Conservation (phyloP, 2,329 filamentous ascomycete species). For the Diaporthe vaccinii region DNA sequence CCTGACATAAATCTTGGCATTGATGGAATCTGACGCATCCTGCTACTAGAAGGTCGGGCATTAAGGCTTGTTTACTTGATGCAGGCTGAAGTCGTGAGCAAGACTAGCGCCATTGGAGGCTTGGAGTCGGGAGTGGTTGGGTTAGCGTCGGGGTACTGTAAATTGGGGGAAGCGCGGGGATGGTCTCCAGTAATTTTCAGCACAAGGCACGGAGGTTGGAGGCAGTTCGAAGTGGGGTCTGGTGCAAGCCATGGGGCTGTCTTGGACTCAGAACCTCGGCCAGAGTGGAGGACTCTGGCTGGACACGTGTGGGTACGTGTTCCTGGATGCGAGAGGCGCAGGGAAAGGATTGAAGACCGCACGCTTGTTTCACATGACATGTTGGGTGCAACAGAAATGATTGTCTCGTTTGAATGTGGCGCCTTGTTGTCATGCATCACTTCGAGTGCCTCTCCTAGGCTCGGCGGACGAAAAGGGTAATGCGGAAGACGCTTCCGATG, state of each 20-base stretch:
- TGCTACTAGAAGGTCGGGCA: no score
- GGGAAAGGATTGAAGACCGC: neutral
- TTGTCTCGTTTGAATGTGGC: neutral
- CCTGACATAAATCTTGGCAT: no score
- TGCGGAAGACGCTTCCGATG: slow-evolving; percentile 49
- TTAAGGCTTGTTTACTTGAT: no score
- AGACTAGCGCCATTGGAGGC: neutral
- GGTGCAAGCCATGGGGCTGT: neutral
- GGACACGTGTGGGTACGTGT: neutral
- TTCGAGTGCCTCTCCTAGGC: neutral
- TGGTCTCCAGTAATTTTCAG: neutral
- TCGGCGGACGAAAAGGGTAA: slow-evolving; percentile 44
- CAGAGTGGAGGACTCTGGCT: neutral
- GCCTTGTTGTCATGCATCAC: neutral
- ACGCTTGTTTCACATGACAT: neutral
- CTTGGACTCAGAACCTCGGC: neutral
- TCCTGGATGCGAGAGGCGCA: neutral
- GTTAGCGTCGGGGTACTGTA: neutral
- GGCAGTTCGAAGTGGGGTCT: neutral
- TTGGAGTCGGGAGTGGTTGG: neutral
- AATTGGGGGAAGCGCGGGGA: neutral
- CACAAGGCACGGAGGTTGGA: neutral
- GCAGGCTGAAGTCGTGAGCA: no score
- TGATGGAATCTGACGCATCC: no score
- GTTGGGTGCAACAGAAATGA: neutral